phyloP scores from a whole-genome alignment of 2,329 filamentous ascomycete genomes.

The Pseudocercospora cruenta region DNA sequence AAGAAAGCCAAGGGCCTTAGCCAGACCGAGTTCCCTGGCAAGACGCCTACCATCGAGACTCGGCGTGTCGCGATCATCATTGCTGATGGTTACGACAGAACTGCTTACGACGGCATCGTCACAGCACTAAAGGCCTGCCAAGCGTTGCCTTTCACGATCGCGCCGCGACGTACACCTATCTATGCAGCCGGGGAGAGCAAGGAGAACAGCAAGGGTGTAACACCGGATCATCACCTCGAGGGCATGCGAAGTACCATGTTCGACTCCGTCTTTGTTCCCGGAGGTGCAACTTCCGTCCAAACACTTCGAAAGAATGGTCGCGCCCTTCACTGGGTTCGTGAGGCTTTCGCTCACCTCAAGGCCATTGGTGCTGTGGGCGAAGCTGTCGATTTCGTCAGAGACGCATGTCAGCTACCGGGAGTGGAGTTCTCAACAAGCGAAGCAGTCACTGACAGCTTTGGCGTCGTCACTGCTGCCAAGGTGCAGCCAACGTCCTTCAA shows the following conservation, averaged over 20 bases:
- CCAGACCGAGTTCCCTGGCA: conserved; percentile 68
- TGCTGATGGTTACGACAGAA: conserved; percentile 73
- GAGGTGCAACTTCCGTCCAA: conserved; percentile 65
- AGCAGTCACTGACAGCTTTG: conserved; percentile 69
- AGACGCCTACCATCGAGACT: conserved; percentile 67
- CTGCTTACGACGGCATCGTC: conserved; percentile 68
- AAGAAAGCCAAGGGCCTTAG: conserved; percentile 69
- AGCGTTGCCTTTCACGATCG: conserved; percentile 75
- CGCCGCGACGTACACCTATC: conserved; percentile 67
- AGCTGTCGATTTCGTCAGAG: conserved; percentile 65
- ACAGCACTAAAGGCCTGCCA: conserved; percentile 63
- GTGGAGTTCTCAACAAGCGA: conserved; percentile 54
- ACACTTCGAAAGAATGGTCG: conserved; percentile 71
- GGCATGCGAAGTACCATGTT: conserved; percentile 81
- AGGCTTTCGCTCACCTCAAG: conserved; percentile 82
- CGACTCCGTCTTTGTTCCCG: conserved; percentile 76
- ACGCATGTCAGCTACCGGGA: conserved; percentile 50
- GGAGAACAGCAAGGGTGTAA: conserved; percentile 56
- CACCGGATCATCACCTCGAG: conserved; percentile 77
- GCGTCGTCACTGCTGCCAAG: conserved; percentile 70
- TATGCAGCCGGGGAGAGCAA: conserved; percentile 63
- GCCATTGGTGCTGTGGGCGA: conserved; percentile 76
- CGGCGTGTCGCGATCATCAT: conserved; percentile 76
- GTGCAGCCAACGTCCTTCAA: conserved; percentile 61
- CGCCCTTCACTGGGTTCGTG: conserved; percentile 74